Evolutionary conservation across 345 rosid species (phyloP).

Genomic region (Eucalyptus globulus): DNA sequence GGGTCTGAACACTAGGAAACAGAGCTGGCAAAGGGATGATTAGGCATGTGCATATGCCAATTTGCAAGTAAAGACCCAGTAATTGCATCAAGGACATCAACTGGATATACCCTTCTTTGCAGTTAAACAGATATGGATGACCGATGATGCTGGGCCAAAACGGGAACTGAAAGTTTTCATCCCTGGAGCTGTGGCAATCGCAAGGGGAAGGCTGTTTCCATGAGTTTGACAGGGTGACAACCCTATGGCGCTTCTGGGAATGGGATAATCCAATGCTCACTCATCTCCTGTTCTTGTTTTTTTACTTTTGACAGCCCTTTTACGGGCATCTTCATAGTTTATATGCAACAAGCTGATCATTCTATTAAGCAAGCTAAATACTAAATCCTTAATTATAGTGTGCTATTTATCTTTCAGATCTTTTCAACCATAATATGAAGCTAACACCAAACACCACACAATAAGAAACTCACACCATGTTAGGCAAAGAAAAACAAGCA

Average conservation of each 20-base stretch:
- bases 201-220: background rate
- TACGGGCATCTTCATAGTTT: background rate
- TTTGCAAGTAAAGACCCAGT: background rate
- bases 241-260: background rate
- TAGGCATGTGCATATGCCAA: background rate
- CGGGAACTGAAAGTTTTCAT: background rate
- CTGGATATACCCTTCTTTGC: background rate
- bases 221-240: background rate
- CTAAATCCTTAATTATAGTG: background rate
- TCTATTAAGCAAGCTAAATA: background rate
- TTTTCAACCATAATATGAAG: no score
- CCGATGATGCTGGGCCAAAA: background rate
- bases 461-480: no score
- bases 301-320: background rate
- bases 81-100: background rate
- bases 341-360: background rate
- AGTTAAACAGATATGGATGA: background rate
- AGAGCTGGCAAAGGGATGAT: background rate
- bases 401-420: no score
- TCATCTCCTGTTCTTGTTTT: background rate
- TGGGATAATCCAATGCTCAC: background rate
- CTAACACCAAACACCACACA: no score
- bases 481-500: no score
- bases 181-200: background rate
- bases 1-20: background rate